A percentile compares a stretch with the other conserved stretches of the same genome.
Conservation (phyloP, 2,329 filamentous ascomycete genomes). For the Fusarium phyllophilum region DNA sequence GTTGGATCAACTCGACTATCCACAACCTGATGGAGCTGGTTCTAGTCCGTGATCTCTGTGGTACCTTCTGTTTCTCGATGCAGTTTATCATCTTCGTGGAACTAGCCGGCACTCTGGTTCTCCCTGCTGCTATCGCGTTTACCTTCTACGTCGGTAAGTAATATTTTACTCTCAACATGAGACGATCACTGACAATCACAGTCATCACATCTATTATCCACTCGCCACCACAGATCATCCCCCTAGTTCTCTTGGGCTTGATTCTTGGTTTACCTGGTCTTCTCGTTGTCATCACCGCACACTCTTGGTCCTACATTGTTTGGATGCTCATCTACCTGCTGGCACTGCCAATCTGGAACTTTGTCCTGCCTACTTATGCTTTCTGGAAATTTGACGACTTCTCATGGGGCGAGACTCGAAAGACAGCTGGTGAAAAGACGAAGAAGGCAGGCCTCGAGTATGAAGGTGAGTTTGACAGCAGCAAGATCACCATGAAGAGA, state of each 20-base stretch:
- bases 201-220: conserved; percentile 87
- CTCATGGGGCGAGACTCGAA: conserved; percentile 97
- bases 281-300: conserved; percentile 91
- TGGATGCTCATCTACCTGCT: conserved; percentile 98
- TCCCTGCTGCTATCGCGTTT: conserved; percentile 96
- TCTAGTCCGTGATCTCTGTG: conserved; percentile 93
- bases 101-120: conserved; percentile 90
- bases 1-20: conserved; percentile 99
- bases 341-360: conserved; percentile 97
- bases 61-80: conserved; percentile 99
- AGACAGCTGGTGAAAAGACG: conserved; percentile 89
- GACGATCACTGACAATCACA: conserved; percentile 47
- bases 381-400: conserved; percentile 99
- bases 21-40: conserved; percentile 99
- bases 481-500: conserved; percentile 99
- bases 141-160: conserved; percentile 93
- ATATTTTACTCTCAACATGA: background rate
- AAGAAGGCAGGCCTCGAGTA: conserved; percentile 88
- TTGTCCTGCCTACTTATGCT: conserved; percentile 90
- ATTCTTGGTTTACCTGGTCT: conserved; percentile 94
- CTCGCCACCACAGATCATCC: conserved; percentile 84
- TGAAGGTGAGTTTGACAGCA: conserved; percentile 97
- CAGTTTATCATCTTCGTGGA: conserved; percentile 98
- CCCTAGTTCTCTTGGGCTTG: conserved; percentile 85
- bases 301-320: conserved; percentile 88